phyloP scores from a whole-genome alignment of 148 eudicot genomes.

The Agrostemma githago region DNA sequence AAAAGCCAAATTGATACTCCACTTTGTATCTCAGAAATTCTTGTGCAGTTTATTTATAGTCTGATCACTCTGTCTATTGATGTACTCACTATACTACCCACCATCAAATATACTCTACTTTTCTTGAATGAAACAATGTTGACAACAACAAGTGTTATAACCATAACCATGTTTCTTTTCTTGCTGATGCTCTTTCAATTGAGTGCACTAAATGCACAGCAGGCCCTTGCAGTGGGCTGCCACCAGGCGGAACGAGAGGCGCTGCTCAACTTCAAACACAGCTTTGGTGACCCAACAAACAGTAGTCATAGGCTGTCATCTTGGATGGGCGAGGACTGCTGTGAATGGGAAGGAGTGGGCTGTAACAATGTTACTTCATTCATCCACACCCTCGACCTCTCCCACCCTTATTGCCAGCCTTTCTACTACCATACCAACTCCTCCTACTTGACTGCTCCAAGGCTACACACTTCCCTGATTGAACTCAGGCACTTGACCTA shows the following conservation, averaged over 20 bases:
- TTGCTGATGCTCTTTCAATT: not conserved
- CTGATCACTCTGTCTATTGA: too few species aligned
- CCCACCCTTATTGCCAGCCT: not conserved
- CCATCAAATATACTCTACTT: too few species aligned
- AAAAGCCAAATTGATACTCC: too few species aligned
- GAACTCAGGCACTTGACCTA: conserved; percentile 19
- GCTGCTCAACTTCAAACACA: conserved; percentile 16
- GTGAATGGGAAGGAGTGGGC: conserved; percentile 26
- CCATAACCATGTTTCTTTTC: not conserved
- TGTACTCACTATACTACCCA: too few species aligned
- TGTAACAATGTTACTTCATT: conserved; percentile 21
- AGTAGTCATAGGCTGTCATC: conserved; percentile 16
- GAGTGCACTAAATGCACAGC: too few species aligned
- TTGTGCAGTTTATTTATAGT: too few species aligned
- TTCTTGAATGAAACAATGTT: too few species aligned
- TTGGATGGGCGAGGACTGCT: conserved; percentile 27
- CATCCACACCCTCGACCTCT: not conserved
- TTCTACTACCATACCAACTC: too few species aligned
- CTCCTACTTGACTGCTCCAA: not conserved
- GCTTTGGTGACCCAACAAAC: conserved; percentile 3
- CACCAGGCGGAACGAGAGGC: conserved; percentile 18
- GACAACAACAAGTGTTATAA: not conserved
- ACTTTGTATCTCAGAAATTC: too few species aligned
- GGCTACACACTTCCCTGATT: conserved; percentile 19
- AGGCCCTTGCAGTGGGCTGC: conserved; percentile 8